Conservation (phyloP, 2,329 filamentous ascomycete genomes). For the Fusarium tjaetaba region DNA sequence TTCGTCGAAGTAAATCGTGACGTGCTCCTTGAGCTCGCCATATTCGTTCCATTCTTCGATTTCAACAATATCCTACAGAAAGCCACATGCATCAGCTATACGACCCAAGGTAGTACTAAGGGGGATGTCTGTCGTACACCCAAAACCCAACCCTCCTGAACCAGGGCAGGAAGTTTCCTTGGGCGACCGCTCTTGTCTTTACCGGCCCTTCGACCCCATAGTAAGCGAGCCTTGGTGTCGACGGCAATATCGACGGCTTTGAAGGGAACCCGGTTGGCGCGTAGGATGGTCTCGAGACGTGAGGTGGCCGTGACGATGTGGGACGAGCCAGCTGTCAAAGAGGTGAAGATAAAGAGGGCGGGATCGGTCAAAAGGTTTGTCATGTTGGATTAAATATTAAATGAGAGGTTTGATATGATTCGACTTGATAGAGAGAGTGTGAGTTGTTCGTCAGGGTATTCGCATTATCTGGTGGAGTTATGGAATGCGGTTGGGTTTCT, state of each 20-base stretch:
- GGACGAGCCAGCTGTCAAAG: slow-evolving; percentile 91
- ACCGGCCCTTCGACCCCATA: slow-evolving; percentile 86
- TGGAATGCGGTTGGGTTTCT: slow-evolving; percentile 14
- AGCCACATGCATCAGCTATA: background rate
- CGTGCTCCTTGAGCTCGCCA: slow-evolving; percentile 89
- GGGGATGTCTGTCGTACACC: slow-evolving; percentile 70
- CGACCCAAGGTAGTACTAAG: background rate
- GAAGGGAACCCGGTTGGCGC: slow-evolving; percentile 93
- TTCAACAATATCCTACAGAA: slow-evolving; percentile 82
- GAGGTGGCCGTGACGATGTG: slow-evolving; percentile 97
- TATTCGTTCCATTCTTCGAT: slow-evolving; percentile 99
- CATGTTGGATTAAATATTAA: slow-evolving; percentile 42
- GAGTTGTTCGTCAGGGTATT: slow-evolving; percentile 20
- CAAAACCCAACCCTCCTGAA: slow-evolving; percentile 86
- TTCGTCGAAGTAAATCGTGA: slow-evolving; percentile 75
- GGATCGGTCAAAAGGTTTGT: slow-evolving; percentile 68
- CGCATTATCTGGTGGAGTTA: slow-evolving; percentile 22
- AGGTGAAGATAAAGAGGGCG: slow-evolving; percentile 93
- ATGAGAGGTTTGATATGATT: background rate
- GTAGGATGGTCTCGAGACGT: slow-evolving; percentile 93
- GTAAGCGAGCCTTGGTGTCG: slow-evolving; percentile 85
- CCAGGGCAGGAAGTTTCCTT: slow-evolving; percentile 87
- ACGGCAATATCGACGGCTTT: slow-evolving; percentile 91
- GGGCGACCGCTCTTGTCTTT: slow-evolving; percentile 70
- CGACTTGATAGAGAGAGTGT: background rate